Conservation (phyloP, 805 yeast genomes). For the Lachancea cidri region DNA sequence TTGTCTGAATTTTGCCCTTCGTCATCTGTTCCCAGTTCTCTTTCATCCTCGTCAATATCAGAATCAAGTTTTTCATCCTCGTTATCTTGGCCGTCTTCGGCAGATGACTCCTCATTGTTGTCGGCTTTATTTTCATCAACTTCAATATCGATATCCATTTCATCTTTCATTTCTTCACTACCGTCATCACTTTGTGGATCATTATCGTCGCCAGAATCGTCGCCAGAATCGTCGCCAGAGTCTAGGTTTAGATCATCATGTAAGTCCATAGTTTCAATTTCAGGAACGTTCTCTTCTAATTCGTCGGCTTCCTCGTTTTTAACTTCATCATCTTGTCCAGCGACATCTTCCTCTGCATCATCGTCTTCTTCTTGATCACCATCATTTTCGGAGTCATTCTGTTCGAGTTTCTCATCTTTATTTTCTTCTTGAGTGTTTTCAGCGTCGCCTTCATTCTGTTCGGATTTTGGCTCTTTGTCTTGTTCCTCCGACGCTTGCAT, state of each 20-base stretch:
- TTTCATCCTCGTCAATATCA: slow-evolving; percentile 31
- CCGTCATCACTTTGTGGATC: slow-evolving; percentile 33
- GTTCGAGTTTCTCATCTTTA: slow-evolving; percentile 32
- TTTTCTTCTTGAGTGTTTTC: slow-evolving; percentile 33
- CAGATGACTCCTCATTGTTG: slow-evolving; percentile 24
- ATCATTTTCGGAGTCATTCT: slow-evolving; percentile 36
- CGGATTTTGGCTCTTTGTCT: slow-evolving; percentile 28
- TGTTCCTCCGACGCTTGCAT: slow-evolving; percentile 38
- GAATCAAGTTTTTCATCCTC: slow-evolving; percentile 43
- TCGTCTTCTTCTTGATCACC: slow-evolving; percentile 50
- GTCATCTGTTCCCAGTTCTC: slow-evolving; percentile 30
- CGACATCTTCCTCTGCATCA: slow-evolving; percentile 66
- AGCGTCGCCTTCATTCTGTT: slow-evolving; percentile 32
- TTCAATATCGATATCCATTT: slow-evolving; percentile 31
- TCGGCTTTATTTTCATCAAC: slow-evolving; percentile 25
- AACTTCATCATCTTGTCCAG: slow-evolving; percentile 77
- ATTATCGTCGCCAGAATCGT: too few species aligned
- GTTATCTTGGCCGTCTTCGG: slow-evolving; percentile 54
- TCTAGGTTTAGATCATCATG: slow-evolving; percentile 92
- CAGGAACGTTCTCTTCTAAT: slow-evolving; percentile 70
- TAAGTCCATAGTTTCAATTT: slow-evolving; percentile 78
- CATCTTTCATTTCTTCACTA: slow-evolving; percentile 38
- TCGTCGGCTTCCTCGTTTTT: slow-evolving; percentile 63
- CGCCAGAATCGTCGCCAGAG: slow-evolving; percentile 65
- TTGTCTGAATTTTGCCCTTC: slow-evolving; percentile 27